Evolutionary conservation across 257 asterid genomes (phyloP), one percentile per base, ranked within the genome.

Genomic region (Datura wrightii): DNA sequence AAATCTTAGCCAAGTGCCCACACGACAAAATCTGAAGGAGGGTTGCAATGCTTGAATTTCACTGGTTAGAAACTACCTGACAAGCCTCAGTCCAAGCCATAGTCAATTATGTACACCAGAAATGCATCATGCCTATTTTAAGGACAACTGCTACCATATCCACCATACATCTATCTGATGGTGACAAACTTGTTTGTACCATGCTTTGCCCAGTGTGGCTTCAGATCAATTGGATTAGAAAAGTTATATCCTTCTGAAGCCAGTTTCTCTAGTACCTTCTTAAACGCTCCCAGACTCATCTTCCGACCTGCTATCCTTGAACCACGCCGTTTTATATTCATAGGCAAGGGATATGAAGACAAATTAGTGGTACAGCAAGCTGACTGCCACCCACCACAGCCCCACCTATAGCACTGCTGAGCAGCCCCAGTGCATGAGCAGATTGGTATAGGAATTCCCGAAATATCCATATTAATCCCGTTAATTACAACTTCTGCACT

Each of bases 351-450:
- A 85, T 94, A 90, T 15, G 86, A 48, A 39, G 98, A 95, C 90
- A 93, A 18, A 53, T 92, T 90, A 36, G 93, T 95, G 10, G 98
- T 95, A 85, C 98, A 93, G 84, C 98, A 95, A 44, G 98, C 98
- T 0, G 98, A 95, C 82, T 95, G 98, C 98, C 98, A 95, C 52
- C 98, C 98, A 87, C 98, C 98, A 37, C 94, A 90, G 67, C 98
- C 98, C 98, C 98, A 95, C 90, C 97, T 89, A 82, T 95, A 95
- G 74, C 98, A 95, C 86, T 93, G 94, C 52, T 94, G 98, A 42
- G 96, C 91, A 53, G 91, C 74, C 41, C 98, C 98, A 10, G 98
- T 95, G 89, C 98, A 95, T 14, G 98, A 92, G 89, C 98, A 95
- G 84, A 93, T 86, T 0, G 98, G 98, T 18, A 91, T 89, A 13